Evolutionary conservation across 768 basidiomycete species (phyloP), one percentile per base, ranked within the genome.

Genomic region (Mrakia frigida): DNA sequence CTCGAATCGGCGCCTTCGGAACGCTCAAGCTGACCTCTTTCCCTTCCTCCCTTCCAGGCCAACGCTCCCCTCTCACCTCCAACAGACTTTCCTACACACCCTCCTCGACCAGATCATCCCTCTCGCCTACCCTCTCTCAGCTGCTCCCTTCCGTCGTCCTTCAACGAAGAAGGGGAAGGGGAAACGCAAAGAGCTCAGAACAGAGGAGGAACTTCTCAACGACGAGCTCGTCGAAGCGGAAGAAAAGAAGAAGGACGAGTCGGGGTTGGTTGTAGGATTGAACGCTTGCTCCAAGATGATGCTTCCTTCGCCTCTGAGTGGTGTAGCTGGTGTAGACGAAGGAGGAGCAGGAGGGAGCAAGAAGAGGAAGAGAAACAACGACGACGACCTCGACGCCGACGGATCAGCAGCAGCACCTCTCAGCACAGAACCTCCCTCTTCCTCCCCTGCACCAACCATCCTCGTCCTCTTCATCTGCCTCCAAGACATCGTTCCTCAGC

Each of bases 391-490:
- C 16, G 28, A 28, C 13, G 60, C n/a, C 41, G 46, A 33, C 16
- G 25, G 28, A 23, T 14, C 43, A n/a, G 1, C 53, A 52, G 37
- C 31, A 39, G 39, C 72, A 35, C 11, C 14, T 6, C 35, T 21
- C 14, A 56, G 25, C 31, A 2, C 71, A 9, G 37, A 31, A 3
- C 35, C 56, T 3, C 35, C 10, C 16, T 1, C 41, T 3, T 7
- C 59, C 61, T 46, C n/a, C 11, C 18, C 73, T 28, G 21, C 43
- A 3, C 60, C 60, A 3, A 9, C 41, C 9, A 16, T 73, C 41
- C 14, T n/a, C n/a, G 39, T 61, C 63, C 14, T 74, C 31, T 74
- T 74, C 33, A 63, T 74, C 61, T 74, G 73, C 46, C 61, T 74
- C 0, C 41, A 61, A 31, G 73, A 74, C 46, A 67, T 74, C 43